Evolutionary conservation across 495 filamentous ascomycete genomes (phyloP).

Genomic region (Emericellopsis terricola): DNA sequence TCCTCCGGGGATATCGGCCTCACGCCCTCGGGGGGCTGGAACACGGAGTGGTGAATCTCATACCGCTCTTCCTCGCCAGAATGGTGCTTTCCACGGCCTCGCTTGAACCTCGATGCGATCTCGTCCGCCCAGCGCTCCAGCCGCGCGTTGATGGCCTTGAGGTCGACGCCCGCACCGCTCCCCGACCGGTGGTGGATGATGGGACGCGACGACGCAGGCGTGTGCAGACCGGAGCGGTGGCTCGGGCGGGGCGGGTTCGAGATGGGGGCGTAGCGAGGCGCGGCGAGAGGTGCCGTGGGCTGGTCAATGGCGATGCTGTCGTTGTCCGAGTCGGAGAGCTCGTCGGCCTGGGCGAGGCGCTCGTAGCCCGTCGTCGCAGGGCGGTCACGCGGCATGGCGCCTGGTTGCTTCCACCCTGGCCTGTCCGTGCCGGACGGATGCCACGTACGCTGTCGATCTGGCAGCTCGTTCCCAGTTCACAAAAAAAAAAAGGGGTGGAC

Average conservation of each 20-base stretch:
- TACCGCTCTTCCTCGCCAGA: constrained; percentile 62
- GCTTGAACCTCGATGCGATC: constrained; percentile 95
- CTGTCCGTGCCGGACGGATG: too few relatives aligned
- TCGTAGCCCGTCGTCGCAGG: constrained; percentile 82
- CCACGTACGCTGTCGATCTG: too few relatives aligned
- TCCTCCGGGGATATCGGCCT: constrained; percentile 59
- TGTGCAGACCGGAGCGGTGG: constrained; percentile 40
- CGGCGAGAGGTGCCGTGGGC: constrained; percentile 32
- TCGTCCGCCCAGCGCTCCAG: constrained; percentile 96
- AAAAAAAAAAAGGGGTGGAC: too few relatives aligned
- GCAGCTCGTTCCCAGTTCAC: too few relatives aligned
- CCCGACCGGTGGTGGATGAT: constrained; percentile 39
- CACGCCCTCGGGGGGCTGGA: constrained; percentile 75
- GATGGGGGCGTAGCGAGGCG: constrained; percentile 52
- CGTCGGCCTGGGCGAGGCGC: constrained; percentile 78
- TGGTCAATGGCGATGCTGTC: constrained; percentile 37
- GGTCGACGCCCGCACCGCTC: constrained; percentile 83
- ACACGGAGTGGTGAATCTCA: constrained; percentile 95
- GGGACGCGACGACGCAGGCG: constrained; percentile 22
- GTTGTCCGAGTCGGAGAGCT: constrained; percentile 59
- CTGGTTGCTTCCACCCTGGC: too few relatives aligned
- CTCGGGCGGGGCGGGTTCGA: constrained; percentile 35
- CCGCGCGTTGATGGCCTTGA: constrained; percentile 95
- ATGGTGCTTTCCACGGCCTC: constrained; percentile 56
- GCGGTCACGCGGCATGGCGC: constrained; percentile 25